Conservation (phyloP, 1,284 basidiomycete genomes). For the Moniliella sp. region DNA sequence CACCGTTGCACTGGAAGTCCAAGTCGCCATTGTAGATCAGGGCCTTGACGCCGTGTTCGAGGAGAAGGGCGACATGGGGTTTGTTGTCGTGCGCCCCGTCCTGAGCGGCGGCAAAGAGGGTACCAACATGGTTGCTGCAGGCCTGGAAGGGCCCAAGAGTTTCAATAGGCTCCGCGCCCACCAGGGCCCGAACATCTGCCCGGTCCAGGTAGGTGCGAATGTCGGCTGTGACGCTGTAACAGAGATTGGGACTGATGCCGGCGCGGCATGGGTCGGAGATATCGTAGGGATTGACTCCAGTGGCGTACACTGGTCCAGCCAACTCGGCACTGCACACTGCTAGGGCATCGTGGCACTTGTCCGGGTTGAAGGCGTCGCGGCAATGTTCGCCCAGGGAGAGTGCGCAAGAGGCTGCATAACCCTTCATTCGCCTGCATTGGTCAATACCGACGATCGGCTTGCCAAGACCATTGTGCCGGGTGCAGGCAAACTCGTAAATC, state of each 20-base stretch:
- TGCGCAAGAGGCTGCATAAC: slow-evolving; percentile 3
- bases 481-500: slow-evolving; percentile 23
- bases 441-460: slow-evolving; percentile 11
- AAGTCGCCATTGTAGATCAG: slow-evolving; percentile 48
- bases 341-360: not conserved
- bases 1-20: slow-evolving; percentile 23
- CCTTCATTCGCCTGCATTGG: slow-evolving; percentile 8
- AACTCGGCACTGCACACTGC: not conserved
- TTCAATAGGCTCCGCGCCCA: slow-evolving; percentile 11
- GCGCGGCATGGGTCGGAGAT: slow-evolving; percentile 17
- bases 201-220: slow-evolving; percentile 19
- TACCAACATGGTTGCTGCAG: slow-evolving; percentile 9
- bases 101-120: slow-evolving; percentile 5
- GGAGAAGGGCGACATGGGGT: slow-evolving; percentile 46
- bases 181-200: slow-evolving; percentile 13
- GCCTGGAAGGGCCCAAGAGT: slow-evolving; percentile 15
- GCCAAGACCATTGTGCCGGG: slow-evolving; percentile 6
- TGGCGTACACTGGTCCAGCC: not conserved
- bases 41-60: slow-evolving; percentile 51
- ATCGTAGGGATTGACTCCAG: slow-evolving; percentile 23
- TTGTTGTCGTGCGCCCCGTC: slow-evolving; percentile 10
- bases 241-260: slow-evolving; percentile 9
- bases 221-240: slow-evolving; percentile 14
- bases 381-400: slow-evolving; percentile 3
- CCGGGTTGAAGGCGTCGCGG: slow-evolving; percentile 7